These are phyloP conservation scores for Cercis canadensis DNA, from an alignment of 306 rosid genomes.

Conservation along the genomic window DNA sequence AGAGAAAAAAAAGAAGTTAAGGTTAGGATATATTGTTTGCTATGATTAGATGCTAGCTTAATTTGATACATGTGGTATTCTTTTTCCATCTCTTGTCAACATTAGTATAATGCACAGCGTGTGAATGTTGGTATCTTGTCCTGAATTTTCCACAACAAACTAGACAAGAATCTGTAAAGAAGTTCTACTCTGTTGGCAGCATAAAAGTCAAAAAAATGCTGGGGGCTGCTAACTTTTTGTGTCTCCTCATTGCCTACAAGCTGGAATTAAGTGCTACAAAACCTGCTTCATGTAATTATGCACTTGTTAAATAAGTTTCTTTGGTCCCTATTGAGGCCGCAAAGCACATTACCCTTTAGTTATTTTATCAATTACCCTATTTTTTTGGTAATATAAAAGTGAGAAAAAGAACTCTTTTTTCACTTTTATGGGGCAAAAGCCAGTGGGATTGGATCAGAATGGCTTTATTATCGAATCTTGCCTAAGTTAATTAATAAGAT, in stretches of 20 bases:
- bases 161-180: slow-evolving; percentile 33
- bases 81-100: slow-evolving; percentile 31
- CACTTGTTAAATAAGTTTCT: slow-evolving; percentile 22
- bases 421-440: slow-evolving; percentile 41
- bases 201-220: slow-evolving; percentile 31
- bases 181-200: slow-evolving; percentile 34
- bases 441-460: slow-evolving; percentile 29
- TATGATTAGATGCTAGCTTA: slow-evolving; percentile 31
- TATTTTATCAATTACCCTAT: background rate
- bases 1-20: slow-evolving; percentile 21
- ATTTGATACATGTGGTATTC: slow-evolving; percentile 8
- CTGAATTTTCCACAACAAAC: slow-evolving; percentile 47
- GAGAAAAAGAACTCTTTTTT: slow-evolving; percentile 38
- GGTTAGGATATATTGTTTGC: too few relatives aligned
- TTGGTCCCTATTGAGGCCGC: slow-evolving; percentile 52
- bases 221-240: slow-evolving; percentile 44
- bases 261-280: slow-evolving; percentile 56
- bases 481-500: slow-evolving; percentile 11
- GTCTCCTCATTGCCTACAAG: slow-evolving; percentile 78
- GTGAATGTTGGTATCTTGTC: slow-evolving; percentile 65
- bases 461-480: slow-evolving; percentile 48
- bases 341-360: slow-evolving; percentile 37
- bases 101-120: slow-evolving; percentile 43
- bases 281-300: slow-evolving; percentile 39
- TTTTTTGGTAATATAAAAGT: slow-evolving; percentile 33